Percentiles rank a stretch among this genome's conserved stretches.
These are phyloP conservation scores for Furcasterigmium sp. DNA, from an alignment of 2,329 filamentous ascomycete genomes.

Conservation along the genomic window DNA sequence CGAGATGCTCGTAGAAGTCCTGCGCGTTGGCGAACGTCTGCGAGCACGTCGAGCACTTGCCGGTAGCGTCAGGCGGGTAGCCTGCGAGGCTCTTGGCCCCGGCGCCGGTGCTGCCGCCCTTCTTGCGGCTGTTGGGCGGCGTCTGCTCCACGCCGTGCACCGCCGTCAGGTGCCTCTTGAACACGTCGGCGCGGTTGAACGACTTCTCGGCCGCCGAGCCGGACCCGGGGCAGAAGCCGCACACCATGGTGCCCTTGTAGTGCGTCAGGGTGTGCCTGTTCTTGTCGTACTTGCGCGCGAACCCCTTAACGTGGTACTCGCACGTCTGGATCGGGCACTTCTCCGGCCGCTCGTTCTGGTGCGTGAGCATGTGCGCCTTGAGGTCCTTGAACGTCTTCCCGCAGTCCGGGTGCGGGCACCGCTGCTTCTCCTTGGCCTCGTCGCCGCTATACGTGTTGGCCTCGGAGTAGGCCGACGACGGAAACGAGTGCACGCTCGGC, in stretches of 20 bases:
- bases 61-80: conserved; percentile 74
- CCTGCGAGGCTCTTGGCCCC: conserved; percentile 61
- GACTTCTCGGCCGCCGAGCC: conserved; percentile 89
- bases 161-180: conserved; percentile 87
- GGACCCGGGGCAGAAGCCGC: conserved; percentile 86
- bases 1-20: conserved; percentile 97
- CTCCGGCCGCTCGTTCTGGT: conserved; percentile 84
- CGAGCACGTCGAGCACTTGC: conserved; percentile 93
- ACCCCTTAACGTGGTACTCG: conserved; percentile 88
- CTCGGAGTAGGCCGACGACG: conserved; percentile 52
- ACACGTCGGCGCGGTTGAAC: conserved; percentile 92
- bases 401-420: conserved; percentile 80
- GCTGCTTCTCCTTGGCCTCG: conserved; percentile 61
- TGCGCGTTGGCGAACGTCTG: conserved; percentile 88
- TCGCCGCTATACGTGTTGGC: conserved; percentile 56
- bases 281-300: conserved; percentile 94
- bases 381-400: conserved; percentile 85
- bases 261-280: conserved; percentile 91
- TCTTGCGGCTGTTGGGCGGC: conserved; percentile 85
- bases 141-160: conserved; percentile 92
- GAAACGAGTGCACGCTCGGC: conserved; percentile 62
- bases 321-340: conserved; percentile 92
- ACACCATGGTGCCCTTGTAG: conserved; percentile 97
- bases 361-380: conserved; percentile 91
- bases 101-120: conserved; percentile 32